Conservation (phyloP, 352 stramenopile genomes). For the Globisporangium canariense region DNA sequence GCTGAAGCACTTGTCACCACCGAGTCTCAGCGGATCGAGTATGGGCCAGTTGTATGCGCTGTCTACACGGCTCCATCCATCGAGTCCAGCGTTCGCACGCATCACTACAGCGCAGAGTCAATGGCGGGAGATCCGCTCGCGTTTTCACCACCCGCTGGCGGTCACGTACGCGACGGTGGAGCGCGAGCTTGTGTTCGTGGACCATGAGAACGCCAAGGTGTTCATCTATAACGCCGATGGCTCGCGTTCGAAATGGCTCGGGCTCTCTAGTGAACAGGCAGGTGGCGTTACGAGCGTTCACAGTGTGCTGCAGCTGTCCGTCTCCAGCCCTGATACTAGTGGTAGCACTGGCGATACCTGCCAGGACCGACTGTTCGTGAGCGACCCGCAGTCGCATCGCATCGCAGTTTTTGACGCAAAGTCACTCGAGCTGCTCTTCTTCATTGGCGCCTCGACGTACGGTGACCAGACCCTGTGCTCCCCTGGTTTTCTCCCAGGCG, state of each 20-base stretch:
- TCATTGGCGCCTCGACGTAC: constrained; percentile 57
- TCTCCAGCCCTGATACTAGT: background rate
- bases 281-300: constrained; percentile 28
- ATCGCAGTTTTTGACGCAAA: constrained; percentile 36
- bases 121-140: constrained; percentile 25
- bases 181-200: constrained; percentile 38
- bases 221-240: constrained; percentile 51
- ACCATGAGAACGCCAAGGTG: constrained; percentile 50
- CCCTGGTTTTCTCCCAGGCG: constrained; percentile 41
- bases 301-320: constrained; percentile 23
- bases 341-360: too few relatives aligned
- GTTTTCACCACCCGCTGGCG: constrained; percentile 46
- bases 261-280: constrained; percentile 17
- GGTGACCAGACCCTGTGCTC: constrained; percentile 44
- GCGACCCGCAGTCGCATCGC: constrained; percentile 51
- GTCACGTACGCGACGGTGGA: constrained; percentile 31
- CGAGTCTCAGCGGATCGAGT: constrained; percentile 24
- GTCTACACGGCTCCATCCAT: constrained; percentile 42
- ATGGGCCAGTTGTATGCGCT: constrained; percentile 35
- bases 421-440: constrained; percentile 25
- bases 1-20: constrained; percentile 17
- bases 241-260: constrained; percentile 39
- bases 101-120: constrained; percentile 31
- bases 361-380: constrained; percentile 35
- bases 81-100: constrained; percentile 25